Conservation (phyloP, 2,329 filamentous ascomycete species). For the Oidium heveae region DNA sequence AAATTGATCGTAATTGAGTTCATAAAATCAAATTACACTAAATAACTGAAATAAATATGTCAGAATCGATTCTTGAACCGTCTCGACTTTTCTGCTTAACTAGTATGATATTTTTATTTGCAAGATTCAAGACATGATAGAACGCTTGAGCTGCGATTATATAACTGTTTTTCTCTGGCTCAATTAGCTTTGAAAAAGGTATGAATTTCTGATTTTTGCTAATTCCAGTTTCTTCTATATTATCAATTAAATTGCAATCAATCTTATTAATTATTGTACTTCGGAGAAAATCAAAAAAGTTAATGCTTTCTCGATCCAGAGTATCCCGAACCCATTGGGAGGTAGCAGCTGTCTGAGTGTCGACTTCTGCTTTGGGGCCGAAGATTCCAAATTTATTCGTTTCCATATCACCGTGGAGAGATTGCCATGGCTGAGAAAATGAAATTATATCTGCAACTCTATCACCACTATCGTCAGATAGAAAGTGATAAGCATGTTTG, state of each 20-base stretch:
- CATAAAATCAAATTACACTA: background rate
- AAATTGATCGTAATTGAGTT: no score
- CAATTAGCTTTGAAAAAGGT: constrained; percentile 24
- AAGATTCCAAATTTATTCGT: constrained; percentile 20
- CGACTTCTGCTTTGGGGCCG: constrained; percentile 16
- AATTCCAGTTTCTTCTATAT: constrained; percentile 3
- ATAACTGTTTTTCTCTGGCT: constrained; percentile 23
- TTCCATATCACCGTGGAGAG: background rate
- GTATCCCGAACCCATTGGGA: constrained; percentile 24
- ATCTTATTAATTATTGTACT: constrained; percentile 18
- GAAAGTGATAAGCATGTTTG: background rate
- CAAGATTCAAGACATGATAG: constrained; percentile 46
- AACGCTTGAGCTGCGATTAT: constrained; percentile 50
- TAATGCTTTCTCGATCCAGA: constrained; percentile 31
- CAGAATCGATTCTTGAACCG: background rate
- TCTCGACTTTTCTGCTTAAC: constrained; percentile 28
- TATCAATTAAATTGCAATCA: constrained; percentile 9
- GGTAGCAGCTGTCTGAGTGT: constrained; percentile 22
- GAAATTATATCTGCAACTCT: background rate
- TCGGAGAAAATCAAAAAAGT: constrained; percentile 35
- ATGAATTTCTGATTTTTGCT: background rate
- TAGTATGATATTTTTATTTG: constrained; percentile 34
- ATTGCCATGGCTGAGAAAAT: background rate
- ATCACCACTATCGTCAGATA: constrained; percentile 4
- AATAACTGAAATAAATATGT: background rate